Base-by-base conservation (phyloP, 352 stramenopile genomes). In the Phytophthora sansomeana region DNA sequence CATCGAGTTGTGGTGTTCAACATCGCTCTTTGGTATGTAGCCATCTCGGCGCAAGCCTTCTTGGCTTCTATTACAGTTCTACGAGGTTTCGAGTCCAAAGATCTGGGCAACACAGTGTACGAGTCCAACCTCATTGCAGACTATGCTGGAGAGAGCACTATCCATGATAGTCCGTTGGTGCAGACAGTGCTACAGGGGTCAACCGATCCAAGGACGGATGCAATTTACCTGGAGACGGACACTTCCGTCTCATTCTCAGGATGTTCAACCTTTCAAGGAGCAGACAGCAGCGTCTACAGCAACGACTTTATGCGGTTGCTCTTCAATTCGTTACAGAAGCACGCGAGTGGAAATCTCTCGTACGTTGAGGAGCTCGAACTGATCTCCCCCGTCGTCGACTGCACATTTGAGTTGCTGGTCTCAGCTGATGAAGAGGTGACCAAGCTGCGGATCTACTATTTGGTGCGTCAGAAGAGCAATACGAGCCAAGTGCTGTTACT, bases 111-210 rank as follows among this genome's bases (percentile, higher is more conserved):
- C 10, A 62, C 38, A 0, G 21, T 67, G 5, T 56, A 72, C 39
- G 49, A 57, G 13, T 58, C 41, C 0, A 63, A 33, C 4, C 54
- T 84, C 13, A 81, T 81, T 44, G 66, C 39, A 6, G 44, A 29
- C 11, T 81, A 77, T 30, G 51, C 63, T n/a, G 76, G 76, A 11
- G 36, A 29, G 4, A 17, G 24, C 2, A 62, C 52, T 1, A 63
- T 84, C 24, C 58, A 54, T 4, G 66, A 81, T 3, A 78, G 70
- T 46, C 65, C 54, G 14, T 42, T 85, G 14, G 41, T 82, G 7
- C 52, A 67, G 5, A 36, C 61, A 2, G 36, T 74, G 2, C 52
- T 76, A 11, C 21, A 52, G 10, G 62, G 68, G 21, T 61, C 47
- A 11, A 83, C 70, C 9, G 63, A 60, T 5, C 55, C 54, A 0